Evolutionary conservation across 768 basidiomycete genomes (phyloP), one percentile per base, ranked within the genome.

Genomic region (Neoboletus subvelutipes): DNA sequence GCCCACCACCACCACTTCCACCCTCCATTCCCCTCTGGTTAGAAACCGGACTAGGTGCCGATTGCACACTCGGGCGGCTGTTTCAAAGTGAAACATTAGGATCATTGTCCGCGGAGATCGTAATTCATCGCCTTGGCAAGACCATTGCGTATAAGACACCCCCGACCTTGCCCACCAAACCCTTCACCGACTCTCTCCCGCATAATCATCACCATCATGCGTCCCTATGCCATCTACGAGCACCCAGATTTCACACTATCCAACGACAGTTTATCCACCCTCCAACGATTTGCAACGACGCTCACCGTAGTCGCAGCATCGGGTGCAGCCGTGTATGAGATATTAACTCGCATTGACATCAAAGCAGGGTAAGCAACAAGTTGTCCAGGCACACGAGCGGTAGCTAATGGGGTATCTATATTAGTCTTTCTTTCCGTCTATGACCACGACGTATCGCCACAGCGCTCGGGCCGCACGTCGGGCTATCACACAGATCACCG

Each of bases 191-290:
- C 8, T 28, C 45, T 34, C 26, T 5, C 22, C 24, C 17, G 2
- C 24, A 50, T 31, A 36, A 40, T 15, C 33, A 24, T 31, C 55
- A 4, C 39, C 59, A 36, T 31, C 61, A 72, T 72, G 71, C 71
- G 71, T 20, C 64, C 71, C 45, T 72, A 72, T 59, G 60, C 67
- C 60, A 69, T 68, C 57, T 71, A 71, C 48, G 70, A 71, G 37
- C 71, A 73, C 58, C 70, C 70, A 37, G 71, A 73, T 2, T 71
- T 71, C 43, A 61, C 71, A 0, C 50, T 73, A 24, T 71, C 70
- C 10, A 18, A 54, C 22, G 70, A 69, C 13, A 62, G 64, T 22
- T 43, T 66, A 49, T 45, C 57, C 31, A 64, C 64, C 1, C 54
- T 73, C 1, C 70, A 55, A 24, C 66, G 63, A 8, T 46, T 74